Base-by-base conservation (phyloP, 2,329 filamentous ascomycete genomes). In the Fusarium sp. region DNA sequence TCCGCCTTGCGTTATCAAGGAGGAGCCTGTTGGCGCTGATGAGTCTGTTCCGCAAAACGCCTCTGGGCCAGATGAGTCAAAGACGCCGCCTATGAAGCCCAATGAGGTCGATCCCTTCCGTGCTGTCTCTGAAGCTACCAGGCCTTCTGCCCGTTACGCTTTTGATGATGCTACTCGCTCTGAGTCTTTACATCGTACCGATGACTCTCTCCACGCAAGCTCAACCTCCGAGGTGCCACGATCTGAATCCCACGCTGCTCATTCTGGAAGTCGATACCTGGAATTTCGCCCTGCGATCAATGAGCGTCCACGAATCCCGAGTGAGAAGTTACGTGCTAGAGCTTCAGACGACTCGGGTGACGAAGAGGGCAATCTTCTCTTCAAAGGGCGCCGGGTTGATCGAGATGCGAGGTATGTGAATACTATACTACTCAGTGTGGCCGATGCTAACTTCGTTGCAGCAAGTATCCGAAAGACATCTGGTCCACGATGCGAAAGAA, bases 401-500 rank as follows among this genome's bases (percentile, higher is more conserved):
- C 76, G 75, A 9, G 68, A 66, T 36, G 75, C 11, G 35, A 75
- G 79, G 84, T 86, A 79, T 56, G 81, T 73, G 22, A 47, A 45
- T 33, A 60, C 24, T 39, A 24, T 31, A 22, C n/a, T 35, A 8
- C 48, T n/a, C 48, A 36, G 11, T 24, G 24, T 14, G n/a, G 9
- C 54, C 35, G 45, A 60, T 63, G 18, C 72, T 77, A 62, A 79
- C 63, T 35, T 63, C 39, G 22, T 28, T 18, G 60, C 86, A 82
- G 80, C 55, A 87, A 83, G 73, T 81, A 82, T 33, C 77, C 81
- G 56, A 83, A 83, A 56, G 84, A 86, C 33, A 82, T 89, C 38
- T 86, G 85, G 87, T 85, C 86, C 69, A 83, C 80, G 22, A 84
- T 89, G 81, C 77, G 88, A 74, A 88, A 86, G 79, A 88, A 86